phyloP scores from a whole-genome alignment of 2,329 filamentous ascomycete genomes.

The Neopestalotiopsis clavispora region DNA sequence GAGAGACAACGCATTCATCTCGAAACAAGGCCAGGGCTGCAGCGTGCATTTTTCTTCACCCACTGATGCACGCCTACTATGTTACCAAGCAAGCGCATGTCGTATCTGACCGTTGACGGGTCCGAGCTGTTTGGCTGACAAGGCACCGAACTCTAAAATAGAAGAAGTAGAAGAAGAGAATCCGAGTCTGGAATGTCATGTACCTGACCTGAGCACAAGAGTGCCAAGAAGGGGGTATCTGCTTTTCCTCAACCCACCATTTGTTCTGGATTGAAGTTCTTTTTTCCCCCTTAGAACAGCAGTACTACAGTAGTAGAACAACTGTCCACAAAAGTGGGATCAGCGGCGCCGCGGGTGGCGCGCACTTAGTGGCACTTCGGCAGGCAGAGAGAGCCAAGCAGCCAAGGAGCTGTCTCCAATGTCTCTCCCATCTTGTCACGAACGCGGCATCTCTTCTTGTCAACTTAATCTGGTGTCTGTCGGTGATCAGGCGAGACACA shows the following conservation, averaged over 20 bases:
- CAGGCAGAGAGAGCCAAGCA: too few species aligned
- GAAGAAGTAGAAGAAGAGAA: too few species aligned
- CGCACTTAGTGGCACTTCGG: too few species aligned
- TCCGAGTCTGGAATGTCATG: too few species aligned
- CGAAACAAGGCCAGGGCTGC: not conserved
- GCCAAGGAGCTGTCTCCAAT: not conserved
- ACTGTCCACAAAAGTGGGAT: too few species aligned
- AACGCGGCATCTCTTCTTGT: not conserved
- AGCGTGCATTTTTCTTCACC: not conserved
- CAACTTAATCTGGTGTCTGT: not conserved
- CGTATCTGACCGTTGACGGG: conserved; percentile 1
- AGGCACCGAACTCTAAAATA: not conserved
- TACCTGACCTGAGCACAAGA: too few species aligned
- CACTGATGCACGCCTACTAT: not conserved
- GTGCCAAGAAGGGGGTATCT: too few species aligned
- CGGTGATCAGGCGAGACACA: not conserved
- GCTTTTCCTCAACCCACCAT: too few species aligned
- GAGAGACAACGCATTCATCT: not conserved
- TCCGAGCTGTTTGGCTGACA: not conserved
- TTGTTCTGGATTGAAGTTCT: too few species aligned
- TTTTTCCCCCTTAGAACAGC: too few species aligned
- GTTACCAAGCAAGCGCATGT: not conserved
- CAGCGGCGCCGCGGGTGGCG: too few species aligned
- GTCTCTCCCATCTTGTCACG: not conserved
- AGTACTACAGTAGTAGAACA: too few species aligned